Percentiles rank a stretch among this genome's conserved stretches.
Evolutionary conservation across 441 rosid genomes (phyloP).

Genomic region (Brassica balearica): DNA sequence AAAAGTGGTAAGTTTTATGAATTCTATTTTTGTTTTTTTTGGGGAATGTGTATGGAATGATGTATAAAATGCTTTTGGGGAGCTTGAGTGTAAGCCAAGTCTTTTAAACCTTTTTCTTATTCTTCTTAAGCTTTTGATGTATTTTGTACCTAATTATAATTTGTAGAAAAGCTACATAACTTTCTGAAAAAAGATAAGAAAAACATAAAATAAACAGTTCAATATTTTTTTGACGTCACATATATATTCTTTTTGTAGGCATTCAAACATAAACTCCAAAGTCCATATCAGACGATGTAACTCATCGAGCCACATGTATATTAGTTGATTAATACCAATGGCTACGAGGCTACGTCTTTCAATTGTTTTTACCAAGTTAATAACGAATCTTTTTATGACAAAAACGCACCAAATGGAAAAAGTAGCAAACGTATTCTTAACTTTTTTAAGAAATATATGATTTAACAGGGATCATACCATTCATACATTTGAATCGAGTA

Average conservation of each 20-base stretch:
- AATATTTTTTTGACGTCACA: not conserved
- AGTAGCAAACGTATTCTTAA: constrained; percentile 1
- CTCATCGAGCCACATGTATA: constrained; percentile 9
- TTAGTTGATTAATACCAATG: not conserved
- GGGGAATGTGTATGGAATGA: constrained; percentile 39
- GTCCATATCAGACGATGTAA: constrained; percentile 3
- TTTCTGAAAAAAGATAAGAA: constrained; percentile 20
- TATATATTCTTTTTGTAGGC: constrained; percentile 22
- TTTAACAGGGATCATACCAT: constrained; percentile 27
- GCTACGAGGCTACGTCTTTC: constrained; percentile 1
- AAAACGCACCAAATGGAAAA: constrained; percentile 8
- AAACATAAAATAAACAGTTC: not conserved
- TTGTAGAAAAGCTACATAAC: constrained; percentile 35
- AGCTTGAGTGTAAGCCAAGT: constrained; percentile 36
- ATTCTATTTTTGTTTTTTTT: constrained; percentile 1
- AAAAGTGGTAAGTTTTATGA: constrained; percentile 26
- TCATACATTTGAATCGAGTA: constrained; percentile 6
- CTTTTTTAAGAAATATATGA: constrained; percentile 28
- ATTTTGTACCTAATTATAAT: constrained; percentile 27
- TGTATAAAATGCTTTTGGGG: constrained; percentile 29
- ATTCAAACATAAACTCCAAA: constrained; percentile 1
- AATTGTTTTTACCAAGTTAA: not conserved
- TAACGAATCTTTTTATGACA: constrained; percentile 15
- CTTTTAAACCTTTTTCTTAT: constrained; percentile 36
- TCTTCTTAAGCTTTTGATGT: constrained; percentile 37